Conservation (phyloP, 2,329 filamentous ascomycete species). For the Aspergillus ruber region DNA sequence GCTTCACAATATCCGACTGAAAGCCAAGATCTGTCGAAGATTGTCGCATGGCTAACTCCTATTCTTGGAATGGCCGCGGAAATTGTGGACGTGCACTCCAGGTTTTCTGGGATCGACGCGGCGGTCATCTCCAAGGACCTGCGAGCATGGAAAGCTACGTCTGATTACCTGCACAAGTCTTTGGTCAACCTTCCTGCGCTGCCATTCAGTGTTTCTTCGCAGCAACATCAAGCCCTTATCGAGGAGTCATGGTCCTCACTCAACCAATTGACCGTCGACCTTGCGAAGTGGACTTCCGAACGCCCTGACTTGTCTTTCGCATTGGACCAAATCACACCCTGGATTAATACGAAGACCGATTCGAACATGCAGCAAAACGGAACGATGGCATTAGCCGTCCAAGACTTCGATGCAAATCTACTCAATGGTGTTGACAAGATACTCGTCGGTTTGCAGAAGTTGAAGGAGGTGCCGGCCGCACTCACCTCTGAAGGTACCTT, state of each 20-base stretch:
- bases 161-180: slow-evolving; percentile 40
- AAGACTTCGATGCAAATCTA: slow-evolving; percentile 52
- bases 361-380: slow-evolving; percentile 5
- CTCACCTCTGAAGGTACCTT: slow-evolving; percentile 61
- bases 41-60: slow-evolving; percentile 57
- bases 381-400: slow-evolving; percentile 21
- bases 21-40: slow-evolving; percentile 20
- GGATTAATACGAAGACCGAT: slow-evolving; percentile 44
- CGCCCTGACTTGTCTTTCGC: slow-evolving; percentile 59
- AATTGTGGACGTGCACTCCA: slow-evolving; percentile 61
- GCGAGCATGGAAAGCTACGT: slow-evolving; percentile 44
- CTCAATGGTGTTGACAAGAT: slow-evolving; percentile 66
- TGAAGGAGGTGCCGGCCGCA: slow-evolving; percentile 51
- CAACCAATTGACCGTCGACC: slow-evolving; percentile 24
- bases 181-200: slow-evolving; percentile 43
- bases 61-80: slow-evolving; percentile 59
- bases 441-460: slow-evolving; percentile 70
- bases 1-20: slow-evolving; percentile 14
- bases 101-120: slow-evolving; percentile 53
- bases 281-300: slow-evolving; percentile 41
- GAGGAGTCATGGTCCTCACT: slow-evolving; percentile 24
- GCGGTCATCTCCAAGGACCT: slow-evolving; percentile 42
- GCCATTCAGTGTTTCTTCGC: slow-evolving; percentile 45
- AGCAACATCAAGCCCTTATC: slow-evolving; percentile 20
- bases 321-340: slow-evolving; percentile 59